Percentiles rank a stretch among this genome's conserved stretches.
Evolutionary conservation across 78 protist species (phyloP).

Genomic region (Fonticula alba): DNA sequence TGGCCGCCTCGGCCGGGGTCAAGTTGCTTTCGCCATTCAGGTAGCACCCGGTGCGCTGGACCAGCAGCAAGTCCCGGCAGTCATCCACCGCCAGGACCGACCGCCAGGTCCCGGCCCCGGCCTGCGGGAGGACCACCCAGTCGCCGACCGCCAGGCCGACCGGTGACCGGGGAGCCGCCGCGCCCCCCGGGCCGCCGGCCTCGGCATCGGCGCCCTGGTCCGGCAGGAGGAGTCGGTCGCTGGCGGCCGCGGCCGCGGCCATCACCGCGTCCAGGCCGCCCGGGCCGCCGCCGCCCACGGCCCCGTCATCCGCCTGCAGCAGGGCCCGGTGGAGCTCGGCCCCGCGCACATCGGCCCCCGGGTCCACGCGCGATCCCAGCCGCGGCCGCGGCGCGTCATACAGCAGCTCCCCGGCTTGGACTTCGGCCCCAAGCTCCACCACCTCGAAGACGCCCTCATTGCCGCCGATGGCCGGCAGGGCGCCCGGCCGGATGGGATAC

Average conservation of each 20-base stretch:
- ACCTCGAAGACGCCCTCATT: slow-evolving; percentile 23
- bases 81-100: not conserved
- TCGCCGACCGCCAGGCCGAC: too few relatives aligned
- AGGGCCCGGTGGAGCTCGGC: too few relatives aligned
- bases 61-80: not conserved
- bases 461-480: slow-evolving; percentile 32
- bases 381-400: slow-evolving; percentile 15
- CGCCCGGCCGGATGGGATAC: slow-evolving; percentile 9
- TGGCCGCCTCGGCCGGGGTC: not conserved
- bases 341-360: too few relatives aligned
- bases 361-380: too few relatives aligned
- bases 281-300: too few relatives aligned
- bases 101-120: not conserved
- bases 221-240: too few relatives aligned
- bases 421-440: slow-evolving; percentile 14
- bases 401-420: not conserved
- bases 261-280: too few relatives aligned
- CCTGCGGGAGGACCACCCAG: not conserved
- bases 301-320: too few relatives aligned
- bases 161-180: too few relatives aligned
- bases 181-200: too few relatives aligned
- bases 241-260: too few relatives aligned
- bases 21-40: not conserved
- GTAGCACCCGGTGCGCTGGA: not conserved
- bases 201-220: too few relatives aligned